These are phyloP conservation scores for Phoenix roebelenii DNA, from an alignment of 176 grass and related monocot species.

Conservation along the genomic window DNA sequence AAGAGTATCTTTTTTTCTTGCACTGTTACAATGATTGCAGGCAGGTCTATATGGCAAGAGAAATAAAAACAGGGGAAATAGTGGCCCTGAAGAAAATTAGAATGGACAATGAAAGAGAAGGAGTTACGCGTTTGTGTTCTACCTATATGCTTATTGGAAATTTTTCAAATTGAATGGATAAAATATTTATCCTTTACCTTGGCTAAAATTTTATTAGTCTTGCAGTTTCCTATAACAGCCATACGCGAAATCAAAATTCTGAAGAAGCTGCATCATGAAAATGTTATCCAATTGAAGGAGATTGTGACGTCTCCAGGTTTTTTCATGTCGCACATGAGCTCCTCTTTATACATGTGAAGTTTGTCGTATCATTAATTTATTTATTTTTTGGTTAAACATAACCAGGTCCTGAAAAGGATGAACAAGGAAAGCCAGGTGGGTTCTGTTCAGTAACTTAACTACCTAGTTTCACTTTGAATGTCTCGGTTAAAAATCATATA, in stretches of 20 bases:
- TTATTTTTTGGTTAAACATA: no score
- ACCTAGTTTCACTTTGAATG: no score
- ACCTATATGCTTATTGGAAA: not conserved
- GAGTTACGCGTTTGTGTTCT: slow-evolving; percentile 36
- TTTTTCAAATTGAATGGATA: not conserved
- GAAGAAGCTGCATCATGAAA: slow-evolving; percentile 81
- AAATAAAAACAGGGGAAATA: slow-evolving; percentile 62
- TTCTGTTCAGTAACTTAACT: not conserved
- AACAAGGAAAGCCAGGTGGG: slow-evolving; percentile 84
- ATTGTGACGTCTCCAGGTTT: slow-evolving; percentile 89
- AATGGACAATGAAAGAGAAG: slow-evolving; percentile 92
- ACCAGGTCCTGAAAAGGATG: slow-evolving; percentile 73
- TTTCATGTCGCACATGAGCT: not conserved
- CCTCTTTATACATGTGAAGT: no score
- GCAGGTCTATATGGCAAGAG: slow-evolving; percentile 93
- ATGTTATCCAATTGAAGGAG: slow-evolving; percentile 91
- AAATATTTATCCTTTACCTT: not conserved
- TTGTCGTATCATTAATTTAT: no score
- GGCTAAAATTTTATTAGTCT: slow-evolving; percentile 9
- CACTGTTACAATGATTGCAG: slow-evolving; percentile 16
- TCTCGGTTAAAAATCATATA: no score
- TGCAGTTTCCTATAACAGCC: slow-evolving; percentile 78
- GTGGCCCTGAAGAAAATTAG: slow-evolving; percentile 95
- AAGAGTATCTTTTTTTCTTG: not conserved
- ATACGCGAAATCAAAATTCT: slow-evolving; percentile 98